Evolutionary conservation across 345 rosid species (phyloP).

Genomic region (Luvunga scandens): DNA sequence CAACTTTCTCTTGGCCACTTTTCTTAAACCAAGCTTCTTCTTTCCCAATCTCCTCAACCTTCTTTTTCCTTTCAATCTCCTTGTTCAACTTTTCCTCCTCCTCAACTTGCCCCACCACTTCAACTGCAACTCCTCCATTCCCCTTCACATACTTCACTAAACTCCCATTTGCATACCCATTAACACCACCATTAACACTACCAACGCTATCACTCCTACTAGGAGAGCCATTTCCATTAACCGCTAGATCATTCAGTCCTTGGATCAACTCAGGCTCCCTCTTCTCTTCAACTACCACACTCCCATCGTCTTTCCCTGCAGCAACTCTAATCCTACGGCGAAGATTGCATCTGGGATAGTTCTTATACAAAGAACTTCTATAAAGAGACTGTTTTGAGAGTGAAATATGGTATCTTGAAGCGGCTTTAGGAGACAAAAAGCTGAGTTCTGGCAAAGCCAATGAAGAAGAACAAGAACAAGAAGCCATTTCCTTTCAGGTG

Average conservation of each 20-base stretch:
- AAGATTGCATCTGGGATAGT: neutral
- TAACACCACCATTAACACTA: constrained; percentile 19
- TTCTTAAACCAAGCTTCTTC: constrained; percentile 95
- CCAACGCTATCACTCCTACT: neutral
- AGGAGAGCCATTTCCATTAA: constrained; percentile 34
- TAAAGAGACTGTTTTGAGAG: constrained; percentile 27
- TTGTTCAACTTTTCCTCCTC: constrained; percentile 7
- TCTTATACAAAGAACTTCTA: constrained; percentile 24
- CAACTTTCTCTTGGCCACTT: constrained; percentile 32
- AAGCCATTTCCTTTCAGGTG: constrained; percentile 3
- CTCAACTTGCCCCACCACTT: constrained; percentile 23
- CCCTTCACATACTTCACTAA: constrained; percentile 65
- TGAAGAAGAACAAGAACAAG: constrained; percentile 26
- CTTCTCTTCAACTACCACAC: constrained; percentile 52
- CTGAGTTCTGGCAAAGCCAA: constrained; percentile 42
- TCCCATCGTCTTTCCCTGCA: constrained; percentile 41
- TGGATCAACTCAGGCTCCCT: constrained; percentile 31
- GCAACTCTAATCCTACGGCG: constrained; percentile 35
- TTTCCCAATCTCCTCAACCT: constrained; percentile 91
- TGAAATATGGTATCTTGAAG: constrained; percentile 21
- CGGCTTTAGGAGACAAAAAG: constrained; percentile 36
- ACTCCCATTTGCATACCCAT: constrained; percentile 49
- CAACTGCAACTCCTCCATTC: constrained; percentile 25
- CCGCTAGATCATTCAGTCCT: constrained; percentile 30
- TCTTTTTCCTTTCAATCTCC: constrained; percentile 78